These are phyloP conservation scores for Paecilomyces niveus DNA, from an alignment of 2,329 filamentous ascomycete genomes.

Conservation along the genomic window DNA sequence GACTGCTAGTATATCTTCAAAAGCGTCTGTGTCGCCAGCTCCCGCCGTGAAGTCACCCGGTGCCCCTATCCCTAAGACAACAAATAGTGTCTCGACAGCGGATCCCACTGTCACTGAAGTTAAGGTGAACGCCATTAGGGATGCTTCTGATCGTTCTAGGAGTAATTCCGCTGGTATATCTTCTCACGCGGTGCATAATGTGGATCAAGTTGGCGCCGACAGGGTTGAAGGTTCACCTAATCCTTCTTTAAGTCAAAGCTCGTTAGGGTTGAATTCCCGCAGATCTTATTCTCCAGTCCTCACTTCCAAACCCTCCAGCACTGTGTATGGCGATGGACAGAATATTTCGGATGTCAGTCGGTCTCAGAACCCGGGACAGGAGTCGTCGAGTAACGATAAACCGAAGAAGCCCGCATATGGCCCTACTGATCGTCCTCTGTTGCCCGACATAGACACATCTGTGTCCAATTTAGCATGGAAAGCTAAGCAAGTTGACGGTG, in stretches of 20 bases:
- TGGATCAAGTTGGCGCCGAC: constrained; percentile 20
- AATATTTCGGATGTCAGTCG: constrained; percentile 13
- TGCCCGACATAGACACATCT: constrained; percentile 20
- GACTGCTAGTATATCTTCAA: constrained; percentile 35
- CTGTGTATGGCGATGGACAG: constrained; percentile 18
- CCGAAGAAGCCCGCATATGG: constrained; percentile 14
- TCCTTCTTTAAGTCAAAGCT: constrained; percentile 21
- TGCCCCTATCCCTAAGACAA: constrained; percentile 27
- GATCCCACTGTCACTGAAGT: constrained; percentile 42
- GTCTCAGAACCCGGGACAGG: constrained; percentile 8
- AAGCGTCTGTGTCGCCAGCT: constrained; percentile 30
- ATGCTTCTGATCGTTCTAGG: constrained; percentile 18
- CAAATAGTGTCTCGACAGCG: constrained; percentile 26
- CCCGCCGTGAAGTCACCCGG: constrained; percentile 32
- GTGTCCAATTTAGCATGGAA: constrained; percentile 15
- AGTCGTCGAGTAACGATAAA: constrained; percentile 15
- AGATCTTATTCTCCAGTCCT: constrained; percentile 27
- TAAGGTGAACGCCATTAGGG: constrained; percentile 31
- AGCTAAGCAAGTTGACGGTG: constrained; percentile 18
- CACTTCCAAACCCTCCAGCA: constrained; percentile 21
- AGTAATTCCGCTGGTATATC: constrained; percentile 25
- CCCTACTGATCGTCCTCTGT: constrained; percentile 16
- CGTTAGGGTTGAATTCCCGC: constrained; percentile 21
- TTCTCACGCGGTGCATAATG: constrained; percentile 20
- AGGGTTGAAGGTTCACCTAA: constrained; percentile 23